phyloP scores from a whole-genome alignment of 106 monocot species.

The Dendrobium catenatum region DNA sequence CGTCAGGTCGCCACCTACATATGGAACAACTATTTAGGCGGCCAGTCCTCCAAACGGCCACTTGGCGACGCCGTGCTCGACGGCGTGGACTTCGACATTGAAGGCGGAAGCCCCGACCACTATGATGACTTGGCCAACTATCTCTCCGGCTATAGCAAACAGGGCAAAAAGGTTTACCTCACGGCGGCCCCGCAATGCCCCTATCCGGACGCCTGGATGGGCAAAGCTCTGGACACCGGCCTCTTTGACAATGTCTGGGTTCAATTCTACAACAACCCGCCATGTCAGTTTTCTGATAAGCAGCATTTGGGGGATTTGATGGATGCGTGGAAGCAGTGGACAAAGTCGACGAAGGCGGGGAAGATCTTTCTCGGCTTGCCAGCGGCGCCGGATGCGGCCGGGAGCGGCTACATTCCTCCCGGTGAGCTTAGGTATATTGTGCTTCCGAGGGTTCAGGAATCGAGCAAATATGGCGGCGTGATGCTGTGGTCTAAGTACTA shows the following conservation, averaged over 20 bases:
- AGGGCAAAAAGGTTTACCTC: conserved; percentile 16
- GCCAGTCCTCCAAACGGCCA: conserved; percentile 8
- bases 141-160: conserved; percentile 1
- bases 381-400: conserved; percentile 19
- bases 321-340: conserved; percentile 27
- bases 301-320: background rate
- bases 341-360: background rate
- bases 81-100: conserved; percentile 24
- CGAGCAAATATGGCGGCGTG: conserved; percentile 22
- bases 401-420: conserved; percentile 17
- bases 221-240: conserved; percentile 17
- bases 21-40: conserved; percentile 22
- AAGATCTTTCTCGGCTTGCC: conserved; percentile 22
- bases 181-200: conserved; percentile 22
- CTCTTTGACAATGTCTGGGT: conserved; percentile 31
- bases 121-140: conserved; percentile 14
- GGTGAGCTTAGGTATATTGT: conserved; percentile 7
- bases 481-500: conserved; percentile 24
- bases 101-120: conserved; percentile 13
- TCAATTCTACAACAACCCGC: conserved; percentile 27
- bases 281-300: conserved; percentile 15
- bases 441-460: conserved; percentile 12
- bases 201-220: conserved; percentile 16
- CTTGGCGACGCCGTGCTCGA: conserved; percentile 20
- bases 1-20: conserved; percentile 15